Evolutionary conservation across 2,329 filamentous ascomycete species (phyloP), one percentile per base, ranked within the genome.

Genomic region (Blastomyces emzantsi): DNA sequence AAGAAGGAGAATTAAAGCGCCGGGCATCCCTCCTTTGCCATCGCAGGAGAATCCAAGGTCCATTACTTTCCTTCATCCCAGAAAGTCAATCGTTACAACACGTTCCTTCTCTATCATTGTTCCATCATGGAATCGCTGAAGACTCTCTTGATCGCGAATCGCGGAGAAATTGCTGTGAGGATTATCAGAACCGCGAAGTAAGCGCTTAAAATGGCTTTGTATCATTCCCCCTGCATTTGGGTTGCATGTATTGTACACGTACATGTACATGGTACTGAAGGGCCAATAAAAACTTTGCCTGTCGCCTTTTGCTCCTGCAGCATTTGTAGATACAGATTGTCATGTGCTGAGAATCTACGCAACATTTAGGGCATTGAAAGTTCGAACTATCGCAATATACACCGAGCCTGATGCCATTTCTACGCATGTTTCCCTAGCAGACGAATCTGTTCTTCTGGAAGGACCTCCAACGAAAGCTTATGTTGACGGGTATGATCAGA

Each of bases 311-410:
- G 28, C 5, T 52, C 3, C 22, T 52, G 8, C 17, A 11, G 22
- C 15, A 28, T 36, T 33, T 17, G 17, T 56, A 30, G 30, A 56
- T n/a, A 36, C 19, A n/a, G 17, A 56, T n/a, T 56, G 17, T 30
- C 30, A 22, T 33, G 17, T 8, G 19, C 25, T 56, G 52, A 56
- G 19, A 36, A 33, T 36, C 19, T 19, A 56, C 28, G 3, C 13
- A 9, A 36, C 9, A 36, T 66, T 55, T 30, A 73, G 73, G 36
- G 74, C 73, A 51, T 73, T 85, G 3, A 75, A 75, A 15, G 76
- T 86, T 63, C 76, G 73, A 57, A 85, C 81, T 0, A 77, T 86
- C 62, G 79, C 83, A 1, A 79, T 87, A n/a, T 85, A 85, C 67
- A 83, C 84, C 0, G 75, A 80, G 45, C 77, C 81, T 9, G 84